These are phyloP conservation scores for Aspergillus japonicus DNA, from an alignment of 2,329 filamentous ascomycete species.

Conservation along the genomic window DNA sequence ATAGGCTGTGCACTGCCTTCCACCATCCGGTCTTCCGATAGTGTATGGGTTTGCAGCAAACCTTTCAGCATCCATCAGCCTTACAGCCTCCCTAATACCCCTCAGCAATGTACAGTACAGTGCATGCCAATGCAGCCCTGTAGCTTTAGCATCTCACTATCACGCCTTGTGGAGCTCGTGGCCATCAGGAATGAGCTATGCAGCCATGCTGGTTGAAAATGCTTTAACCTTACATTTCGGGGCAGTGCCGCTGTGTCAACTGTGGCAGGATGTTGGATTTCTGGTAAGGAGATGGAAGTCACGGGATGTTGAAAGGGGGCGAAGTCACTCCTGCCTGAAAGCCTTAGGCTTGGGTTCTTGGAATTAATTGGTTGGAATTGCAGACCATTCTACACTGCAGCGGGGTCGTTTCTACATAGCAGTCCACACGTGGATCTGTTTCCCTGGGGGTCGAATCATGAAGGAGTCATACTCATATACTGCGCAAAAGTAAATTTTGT, in stretches of 20 bases:
- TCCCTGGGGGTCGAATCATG: no score
- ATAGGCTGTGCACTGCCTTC: neutral
- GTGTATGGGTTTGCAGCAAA: no score
- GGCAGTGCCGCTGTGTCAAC: neutral
- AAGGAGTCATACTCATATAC: neutral
- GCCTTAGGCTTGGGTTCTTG: neutral
- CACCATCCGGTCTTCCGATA: neutral
- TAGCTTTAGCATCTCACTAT: neutral
- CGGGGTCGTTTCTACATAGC: no score
- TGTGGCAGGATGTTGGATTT: no score
- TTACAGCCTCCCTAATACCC: neutral
- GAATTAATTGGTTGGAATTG: neutral
- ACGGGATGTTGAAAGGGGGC: neutral
- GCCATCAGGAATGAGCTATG: neutral
- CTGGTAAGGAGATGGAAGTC: no score
- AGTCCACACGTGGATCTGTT: no score
- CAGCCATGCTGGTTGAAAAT: neutral
- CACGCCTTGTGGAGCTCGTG: no score
- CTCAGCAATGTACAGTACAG: no score
- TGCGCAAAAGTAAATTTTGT: neutral
- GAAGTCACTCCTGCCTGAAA: neutral
- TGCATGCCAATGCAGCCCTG: neutral
- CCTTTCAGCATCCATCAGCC: neutral
- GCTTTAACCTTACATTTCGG: neutral
- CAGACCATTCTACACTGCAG: neutral